Evolutionary conservation across 352 stramenopile genomes (phyloP).

Genomic region (Poterioochromonas sp.): DNA sequence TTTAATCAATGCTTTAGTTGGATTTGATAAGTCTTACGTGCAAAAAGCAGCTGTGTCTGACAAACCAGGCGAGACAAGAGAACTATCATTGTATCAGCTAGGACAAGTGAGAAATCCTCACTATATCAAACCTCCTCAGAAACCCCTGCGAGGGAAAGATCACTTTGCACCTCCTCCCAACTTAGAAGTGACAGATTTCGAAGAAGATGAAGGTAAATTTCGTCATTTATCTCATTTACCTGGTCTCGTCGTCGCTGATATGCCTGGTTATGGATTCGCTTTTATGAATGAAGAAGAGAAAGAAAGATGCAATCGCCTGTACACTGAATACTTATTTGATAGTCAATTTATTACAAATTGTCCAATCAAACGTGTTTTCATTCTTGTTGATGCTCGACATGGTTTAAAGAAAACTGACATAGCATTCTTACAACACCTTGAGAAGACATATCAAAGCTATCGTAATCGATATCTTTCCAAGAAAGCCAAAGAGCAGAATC

Average conservation of each 20-base stretch:
- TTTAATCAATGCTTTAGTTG: neutral
- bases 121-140: neutral
- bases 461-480: neutral
- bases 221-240: neutral
- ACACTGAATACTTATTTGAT: neutral
- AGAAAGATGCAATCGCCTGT: neutral
- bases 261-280: constrained; percentile 27
- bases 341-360: neutral
- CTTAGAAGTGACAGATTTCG: neutral
- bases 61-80: neutral
- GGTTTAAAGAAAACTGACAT: constrained; percentile 5
- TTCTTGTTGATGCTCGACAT: constrained; percentile 16
- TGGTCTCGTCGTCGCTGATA: constrained; percentile 1
- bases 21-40: neutral
- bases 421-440: neutral
- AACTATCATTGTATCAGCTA: neutral
- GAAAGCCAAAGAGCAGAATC: neutral
- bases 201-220: neutral
- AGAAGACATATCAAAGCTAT: too few relatives aligned
- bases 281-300: constrained; percentile 15
- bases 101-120: neutral
- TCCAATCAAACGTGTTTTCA: neutral
- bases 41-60: neutral
- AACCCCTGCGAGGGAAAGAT: too few relatives aligned
- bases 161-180: too few relatives aligned